phyloP scores from a whole-genome alignment of 768 basidiomycete genomes.

The Mycena metata region DNA sequence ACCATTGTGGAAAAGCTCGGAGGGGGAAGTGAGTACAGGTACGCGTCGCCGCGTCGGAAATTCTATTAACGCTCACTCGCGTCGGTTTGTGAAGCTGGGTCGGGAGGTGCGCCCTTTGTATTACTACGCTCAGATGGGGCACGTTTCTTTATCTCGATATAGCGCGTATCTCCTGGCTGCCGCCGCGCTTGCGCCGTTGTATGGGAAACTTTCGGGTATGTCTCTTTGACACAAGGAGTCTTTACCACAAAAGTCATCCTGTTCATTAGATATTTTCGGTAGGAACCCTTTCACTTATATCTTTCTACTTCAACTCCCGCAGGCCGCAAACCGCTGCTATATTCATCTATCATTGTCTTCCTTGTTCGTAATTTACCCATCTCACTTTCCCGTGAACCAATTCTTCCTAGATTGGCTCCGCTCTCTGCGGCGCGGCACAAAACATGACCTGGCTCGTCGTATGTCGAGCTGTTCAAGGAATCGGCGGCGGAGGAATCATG shows the following conservation, averaged over 20 bases:
- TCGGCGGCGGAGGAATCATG: slow-evolving; percentile 86
- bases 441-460: slow-evolving; percentile 83
- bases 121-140: background rate
- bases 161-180: slow-evolving; percentile 84
- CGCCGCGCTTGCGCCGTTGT: slow-evolving; percentile 76
- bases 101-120: slow-evolving; percentile 67
- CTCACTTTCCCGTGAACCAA: slow-evolving; percentile 4
- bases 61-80: background rate
- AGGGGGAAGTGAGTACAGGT: slow-evolving; percentile 67
- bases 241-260: background rate
- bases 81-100: slow-evolving; percentile 67
- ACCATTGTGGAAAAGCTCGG: slow-evolving; percentile 78
- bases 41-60: background rate
- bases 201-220: slow-evolving; percentile 82
- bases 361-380: slow-evolving; percentile 58
- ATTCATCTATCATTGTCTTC: slow-evolving; percentile 74
- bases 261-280: slow-evolving; percentile 36
- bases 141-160: slow-evolving; percentile 23
- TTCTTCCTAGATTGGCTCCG: slow-evolving; percentile 73
- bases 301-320: background rate
- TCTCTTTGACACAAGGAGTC: slow-evolving; percentile 37
- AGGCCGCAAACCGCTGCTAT: slow-evolving; percentile 81
- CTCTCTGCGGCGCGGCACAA: slow-evolving; percentile 86
- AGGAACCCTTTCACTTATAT: background rate
- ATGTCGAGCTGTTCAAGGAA: slow-evolving; percentile 83